Evolutionary conservation across 257 asterid genomes (phyloP), one percentile per base, ranked within the genome.

Genomic region (Scutellaria baicalensis): DNA sequence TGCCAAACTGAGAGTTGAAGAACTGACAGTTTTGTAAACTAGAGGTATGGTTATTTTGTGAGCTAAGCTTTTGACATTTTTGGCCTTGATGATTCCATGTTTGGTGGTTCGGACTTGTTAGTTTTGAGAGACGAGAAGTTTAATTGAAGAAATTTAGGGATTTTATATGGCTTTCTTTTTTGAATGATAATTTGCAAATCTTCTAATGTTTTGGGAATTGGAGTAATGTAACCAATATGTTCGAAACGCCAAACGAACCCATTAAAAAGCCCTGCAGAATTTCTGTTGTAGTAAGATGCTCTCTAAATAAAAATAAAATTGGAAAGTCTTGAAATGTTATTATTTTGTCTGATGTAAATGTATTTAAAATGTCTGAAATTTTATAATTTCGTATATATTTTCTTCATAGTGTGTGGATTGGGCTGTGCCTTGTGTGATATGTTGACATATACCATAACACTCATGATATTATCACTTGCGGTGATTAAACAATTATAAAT

Each of bases 21-120:
- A 78, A 69, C 65, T 11, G 47, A 78, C 86, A 79, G 38, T 85
- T 89, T 87, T 86, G 90, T 85, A 39, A 61, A 60, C 62, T 64
- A 35, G 50, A 60, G 70, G 49, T 68, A 74, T 52, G 57, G 64
- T 48, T 58, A 11, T 71, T 57, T 49, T 50, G 59, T 52, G 64
- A 9, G 49, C 45, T 74, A 43, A 51, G 54, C 59, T 64, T 31
- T 62, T 8, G 8, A 17, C 12, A 18, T 12, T 49, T 43, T 43
- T 56, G 20, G 9, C 54, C 36, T 6, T 57, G 52, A 23, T 45
- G 44, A 31, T 42, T 61, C 9, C 6, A n/a, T 54, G 52, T 45
- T 56, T 36, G 6, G 35, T 54, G 20, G 12, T 4, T 39, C n/a
- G n/a, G n/a, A n/a, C n/a, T n/a, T n/a, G n/a, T n/a, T n/a, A n/a